Base-by-base conservation (phyloP, 176 grass and related monocot genomes). In the Zoysia japonica region DNA sequence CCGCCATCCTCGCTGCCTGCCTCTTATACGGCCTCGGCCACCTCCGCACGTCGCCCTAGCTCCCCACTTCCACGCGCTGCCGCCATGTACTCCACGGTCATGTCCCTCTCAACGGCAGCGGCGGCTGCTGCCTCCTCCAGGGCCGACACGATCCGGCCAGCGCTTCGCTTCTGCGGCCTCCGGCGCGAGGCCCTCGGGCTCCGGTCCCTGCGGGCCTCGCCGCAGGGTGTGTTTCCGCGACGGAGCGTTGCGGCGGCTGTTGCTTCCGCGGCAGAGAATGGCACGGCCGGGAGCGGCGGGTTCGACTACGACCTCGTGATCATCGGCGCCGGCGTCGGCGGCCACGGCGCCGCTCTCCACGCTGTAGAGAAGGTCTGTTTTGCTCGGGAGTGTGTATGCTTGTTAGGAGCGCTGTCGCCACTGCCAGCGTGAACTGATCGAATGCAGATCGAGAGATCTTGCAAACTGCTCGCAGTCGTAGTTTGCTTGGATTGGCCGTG, bases 271-370 rank as follows among this genome's bases (percentile, higher is more conserved):
- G 56, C 79, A 48, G 69, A 44, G 11, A 95, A 95, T 57, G 87
- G 93, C 11, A 47, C 67, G 6, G 64, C 48, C 7, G 84, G 49
- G 8, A 75, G 85, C 65, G 76, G 84, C 61, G 84, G 71, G 2
- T 92, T 96, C 60, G 93, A 96, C 53, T 91, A 95, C 67, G 89
- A 95, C 84, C 80, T 95, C 17, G 60, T 96, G 65, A 92, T 96
- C 79, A 96, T 90, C 69, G 89, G 89, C 42, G 92, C 92, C 44
- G 89, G 89, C 45, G 92, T 95, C 6, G 92, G 89, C 4, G 89
- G 93, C 7, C 89, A 96, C 67, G 93, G 93, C 5, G 93, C 93
- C 3, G 89, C 93, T 14, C 74, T 95, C 44, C 93, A 95, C 68
- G 89, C 89, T 10, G 87, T 92, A 12, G 93, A 92, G 87, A 88